Conservation (phyloP, 495 filamentous ascomycete species). For the Cetradonia linearis region DNA sequence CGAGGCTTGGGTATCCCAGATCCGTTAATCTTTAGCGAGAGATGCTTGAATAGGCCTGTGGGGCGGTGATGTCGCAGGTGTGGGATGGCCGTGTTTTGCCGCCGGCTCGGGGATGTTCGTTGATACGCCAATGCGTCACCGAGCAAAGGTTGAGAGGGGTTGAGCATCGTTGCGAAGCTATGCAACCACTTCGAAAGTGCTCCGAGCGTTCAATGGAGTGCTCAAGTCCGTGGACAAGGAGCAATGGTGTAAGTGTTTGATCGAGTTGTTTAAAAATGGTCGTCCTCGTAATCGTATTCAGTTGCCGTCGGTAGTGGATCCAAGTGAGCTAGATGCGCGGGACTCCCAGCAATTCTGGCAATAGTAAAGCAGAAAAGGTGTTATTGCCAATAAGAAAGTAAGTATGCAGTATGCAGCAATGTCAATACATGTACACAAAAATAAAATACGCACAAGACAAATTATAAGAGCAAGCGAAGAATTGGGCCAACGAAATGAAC, state of each 20-base stretch:
- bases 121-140: background rate
- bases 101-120: background rate
- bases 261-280: background rate
- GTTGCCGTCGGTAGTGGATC: background rate
- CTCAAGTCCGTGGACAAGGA: background rate
- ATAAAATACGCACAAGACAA: background rate
- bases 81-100: background rate
- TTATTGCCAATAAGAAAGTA: background rate
- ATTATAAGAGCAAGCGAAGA: background rate
- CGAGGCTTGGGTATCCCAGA: background rate
- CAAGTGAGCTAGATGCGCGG: background rate
- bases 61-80: background rate
- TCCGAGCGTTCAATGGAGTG: background rate
- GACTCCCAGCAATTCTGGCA: conserved; percentile 7
- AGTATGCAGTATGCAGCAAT: background rate
- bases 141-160: background rate
- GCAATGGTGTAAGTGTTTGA: background rate
- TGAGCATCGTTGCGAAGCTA: background rate
- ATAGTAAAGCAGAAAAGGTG: background rate
- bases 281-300: background rate
- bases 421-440: too few relatives aligned
- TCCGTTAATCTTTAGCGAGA: background rate
- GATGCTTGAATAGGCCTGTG: background rate
- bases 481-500: background rate
- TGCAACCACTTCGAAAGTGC: background rate